Evolutionary conservation across 805 yeast species (phyloP), one percentile per base, ranked within the genome.

Genomic region (Cephaloascus fragrans): DNA sequence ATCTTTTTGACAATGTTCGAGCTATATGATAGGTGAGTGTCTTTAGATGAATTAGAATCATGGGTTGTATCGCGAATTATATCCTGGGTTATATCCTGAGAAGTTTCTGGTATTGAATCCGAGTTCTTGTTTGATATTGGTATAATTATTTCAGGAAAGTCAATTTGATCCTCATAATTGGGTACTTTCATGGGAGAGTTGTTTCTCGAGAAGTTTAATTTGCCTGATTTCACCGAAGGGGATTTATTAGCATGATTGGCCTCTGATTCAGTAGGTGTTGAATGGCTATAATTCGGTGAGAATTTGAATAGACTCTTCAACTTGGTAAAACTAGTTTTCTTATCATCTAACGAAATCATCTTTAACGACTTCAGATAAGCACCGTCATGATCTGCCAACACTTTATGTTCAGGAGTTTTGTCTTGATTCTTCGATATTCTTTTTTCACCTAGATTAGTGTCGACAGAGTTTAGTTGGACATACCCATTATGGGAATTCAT

Each of bases 231-330:
- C 6, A 12, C 6, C 10, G 18, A n/a, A 34, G 20, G 18, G 5
- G 36, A 23, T 23, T 23, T 23, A 12, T 12, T 23, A 23, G 6
- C 10, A 23, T 23, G 28, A 12, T 8, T 8, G 12, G 28, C 12
- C 10, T 23, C 28, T 8, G 12, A 32, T 17, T 20, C 26, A n/a
- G 36, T 18, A 14, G 36, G 8, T n/a, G 4, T 12, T n/a, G 5
- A 15, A 20, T n/a, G 19, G 19, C 18, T 18, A 15, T 14, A 14
- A 18, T 6, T n/a, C 8, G 19, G 32, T 4, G 50, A 41, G 26
- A 57, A 42, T 20, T 52, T 53, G 47, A 61, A 59, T 18, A 61
- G 42, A 33, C 47, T 53, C 40, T 56, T 56, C 28, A 61, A 47
- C 40, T 53, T 59, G 19, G 47, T 46, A 42, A 59, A 46, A 26